These are phyloP conservation scores for Ophiorrhiza pumila DNA, from an alignment of 257 asterid species.

Conservation along the genomic window DNA sequence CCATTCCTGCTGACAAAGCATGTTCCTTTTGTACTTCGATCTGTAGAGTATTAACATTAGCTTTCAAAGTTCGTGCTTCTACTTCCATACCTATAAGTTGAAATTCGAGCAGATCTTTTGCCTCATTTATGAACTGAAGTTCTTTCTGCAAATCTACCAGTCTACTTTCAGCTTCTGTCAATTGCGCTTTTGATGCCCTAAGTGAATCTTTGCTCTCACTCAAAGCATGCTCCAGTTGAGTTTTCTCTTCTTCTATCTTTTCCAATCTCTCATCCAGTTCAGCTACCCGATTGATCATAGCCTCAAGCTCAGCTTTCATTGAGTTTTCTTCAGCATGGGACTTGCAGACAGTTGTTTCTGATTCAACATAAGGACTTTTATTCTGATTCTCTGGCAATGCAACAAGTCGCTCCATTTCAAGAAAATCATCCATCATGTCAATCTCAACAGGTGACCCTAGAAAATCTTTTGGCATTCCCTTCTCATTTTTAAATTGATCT, in stretches of 20 bases:
- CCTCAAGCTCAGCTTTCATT: slow-evolving; percentile 38
- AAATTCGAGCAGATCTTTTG: slow-evolving; percentile 47
- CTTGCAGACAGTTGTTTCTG: slow-evolving; percentile 29
- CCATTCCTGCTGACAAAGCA: slow-evolving; percentile 36
- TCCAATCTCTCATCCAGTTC: slow-evolving; percentile 57
- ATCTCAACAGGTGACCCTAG: slow-evolving; percentile 40
- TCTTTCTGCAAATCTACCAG: slow-evolving; percentile 47
- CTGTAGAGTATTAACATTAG: slow-evolving; percentile 36
- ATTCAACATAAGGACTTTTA: slow-evolving; percentile 25
- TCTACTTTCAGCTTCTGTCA: slow-evolving; percentile 33
- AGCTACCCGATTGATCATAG: slow-evolving; percentile 35
- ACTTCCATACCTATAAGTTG: slow-evolving; percentile 55
- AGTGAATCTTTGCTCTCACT: slow-evolving; percentile 36
- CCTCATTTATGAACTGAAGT: slow-evolving; percentile 36
- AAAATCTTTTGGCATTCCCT: slow-evolving; percentile 30
- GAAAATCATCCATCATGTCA: slow-evolving; percentile 86
- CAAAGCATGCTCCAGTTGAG: slow-evolving; percentile 41
- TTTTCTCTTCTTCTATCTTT: slow-evolving; percentile 42
- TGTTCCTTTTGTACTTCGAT: slow-evolving; percentile 39
- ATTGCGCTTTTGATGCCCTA: slow-evolving; percentile 31
- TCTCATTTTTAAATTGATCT: slow-evolving; percentile 52
- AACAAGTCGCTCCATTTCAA: slow-evolving; percentile 82
- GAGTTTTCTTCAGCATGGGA: slow-evolving; percentile 35
- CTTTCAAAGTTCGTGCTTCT: slow-evolving; percentile 50
- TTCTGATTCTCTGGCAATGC: slow-evolving; percentile 49